Base-by-base conservation (phyloP, 306 rosid species). In the Pyrus bretschneideri region DNA sequence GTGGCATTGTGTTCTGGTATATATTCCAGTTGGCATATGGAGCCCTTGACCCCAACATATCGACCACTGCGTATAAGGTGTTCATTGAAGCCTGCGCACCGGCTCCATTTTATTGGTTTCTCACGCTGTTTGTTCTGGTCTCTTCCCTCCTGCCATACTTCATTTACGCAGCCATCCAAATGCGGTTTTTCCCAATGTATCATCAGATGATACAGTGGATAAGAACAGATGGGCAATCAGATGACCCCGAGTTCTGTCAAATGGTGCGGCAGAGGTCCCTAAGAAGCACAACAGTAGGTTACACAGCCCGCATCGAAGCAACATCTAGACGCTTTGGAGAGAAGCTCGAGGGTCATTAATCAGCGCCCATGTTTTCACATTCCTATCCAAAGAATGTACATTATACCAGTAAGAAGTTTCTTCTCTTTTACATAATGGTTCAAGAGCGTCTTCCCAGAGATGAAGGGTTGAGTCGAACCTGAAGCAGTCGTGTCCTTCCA, bases 151-250 rank as follows among this genome's bases (percentile, higher is more conserved):
- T 88, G 69, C 99, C 99, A 2, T 96, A 96, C 81, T 85, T 88
- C 66, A 29, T 69, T 27, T 96, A 83, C 13, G 75, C 94, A 1
- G 74, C 97, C 17, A 76, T 96, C 82, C 97, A 92, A 78, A 69
- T 88, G 83, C 88, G 97, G 9, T 96, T 96, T 85, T 91, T 88
- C 88, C 99, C 99, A 1, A 82, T 83, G 78, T 88, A 83, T 68
- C 96, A 96, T 85, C 98, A 96, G 72, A 92, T 91, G 98, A 87
- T 91, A 64, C 96, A 91, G 17, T 92, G 98, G 97, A 93, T 96
- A 74, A 80, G 92, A 70, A 81, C 79, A 0, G 99, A 96, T 7
- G 97, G 99, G 25, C 87, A 85, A 11, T 76, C 87, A 6, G 76
- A 81, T 75, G 98, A 96, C 73, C 99, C 92, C 1, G 99, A 96